Conservation (phyloP, 176 grass and related monocot species). For the Leersia perrieri region DNA sequence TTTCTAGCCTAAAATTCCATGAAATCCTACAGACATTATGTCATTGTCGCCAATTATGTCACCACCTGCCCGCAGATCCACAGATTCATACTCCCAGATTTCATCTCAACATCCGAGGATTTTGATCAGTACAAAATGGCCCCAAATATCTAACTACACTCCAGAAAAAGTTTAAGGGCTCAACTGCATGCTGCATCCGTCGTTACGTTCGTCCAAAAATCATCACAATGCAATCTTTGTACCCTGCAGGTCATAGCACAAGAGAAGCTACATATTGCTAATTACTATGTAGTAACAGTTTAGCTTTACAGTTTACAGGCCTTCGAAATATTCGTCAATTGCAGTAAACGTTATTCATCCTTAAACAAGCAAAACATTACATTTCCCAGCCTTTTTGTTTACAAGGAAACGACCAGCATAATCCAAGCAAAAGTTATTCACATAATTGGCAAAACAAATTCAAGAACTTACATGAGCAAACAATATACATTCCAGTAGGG, state of each 20-base stretch:
- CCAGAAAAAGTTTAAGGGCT: background rate
- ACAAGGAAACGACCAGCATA: background rate
- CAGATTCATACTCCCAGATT: background rate
- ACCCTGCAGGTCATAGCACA: conserved; percentile 7
- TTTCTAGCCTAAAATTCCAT: background rate
- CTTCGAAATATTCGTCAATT: background rate
- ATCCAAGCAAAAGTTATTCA: background rate
- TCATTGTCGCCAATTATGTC: no score
- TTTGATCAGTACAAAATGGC: background rate
- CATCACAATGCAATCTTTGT: background rate
- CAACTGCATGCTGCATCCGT: background rate
- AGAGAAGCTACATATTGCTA: background rate
- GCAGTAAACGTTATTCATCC: background rate
- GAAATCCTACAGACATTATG: background rate
- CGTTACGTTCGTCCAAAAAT: background rate
- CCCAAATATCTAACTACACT: background rate
- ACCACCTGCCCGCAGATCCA: background rate
- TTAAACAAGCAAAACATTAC: background rate
- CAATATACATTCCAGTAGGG: background rate
- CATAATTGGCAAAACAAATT: background rate
- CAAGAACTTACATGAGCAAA: background rate
- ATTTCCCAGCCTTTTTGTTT: background rate
- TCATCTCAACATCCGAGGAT: background rate
- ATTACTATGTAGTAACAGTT: no score
- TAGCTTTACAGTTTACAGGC: conserved; percentile 10